phyloP scores from a whole-genome alignment of 495 filamentous ascomycete genomes.

The Astrocystis sublimbata region DNA sequence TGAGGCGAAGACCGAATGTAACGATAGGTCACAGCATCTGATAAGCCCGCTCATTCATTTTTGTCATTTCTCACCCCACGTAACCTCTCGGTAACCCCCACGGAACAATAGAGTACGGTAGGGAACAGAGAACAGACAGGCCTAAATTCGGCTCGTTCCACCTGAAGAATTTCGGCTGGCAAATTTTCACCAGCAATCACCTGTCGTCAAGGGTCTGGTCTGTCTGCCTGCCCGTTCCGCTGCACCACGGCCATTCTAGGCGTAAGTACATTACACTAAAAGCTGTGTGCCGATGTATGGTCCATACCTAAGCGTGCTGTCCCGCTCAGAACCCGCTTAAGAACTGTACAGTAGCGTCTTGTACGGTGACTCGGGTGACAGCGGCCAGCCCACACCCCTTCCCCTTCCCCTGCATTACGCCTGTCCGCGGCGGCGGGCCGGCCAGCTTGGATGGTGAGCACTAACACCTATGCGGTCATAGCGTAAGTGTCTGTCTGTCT shows the following conservation, averaged over 20 bases:
- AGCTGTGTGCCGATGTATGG: no score
- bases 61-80: neutral
- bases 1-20: neutral
- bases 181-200: constrained; percentile 3
- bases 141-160: constrained; percentile 4
- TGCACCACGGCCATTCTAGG: constrained; percentile 1
- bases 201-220: neutral
- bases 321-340: no score
- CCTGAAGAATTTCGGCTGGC: neutral
- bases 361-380: neutral
- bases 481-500: neutral
- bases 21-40: constrained; percentile 4
- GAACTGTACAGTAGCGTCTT: neutral
- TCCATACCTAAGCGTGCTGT: neutral
- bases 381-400: neutral
- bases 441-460: neutral
- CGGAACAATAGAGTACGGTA: no score
- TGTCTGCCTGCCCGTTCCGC: no score
- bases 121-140: no score
- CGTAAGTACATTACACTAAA: no score
- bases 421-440: constrained; percentile 1
- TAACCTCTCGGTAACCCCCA: no score
- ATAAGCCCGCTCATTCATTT: neutral
- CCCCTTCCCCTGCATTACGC: neutral
- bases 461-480: neutral